Percentiles rank a stretch among this genome's conserved stretches.
Conservation (phyloP, 2,329 filamentous ascomycete genomes). For the Penicillium sp. region DNA sequence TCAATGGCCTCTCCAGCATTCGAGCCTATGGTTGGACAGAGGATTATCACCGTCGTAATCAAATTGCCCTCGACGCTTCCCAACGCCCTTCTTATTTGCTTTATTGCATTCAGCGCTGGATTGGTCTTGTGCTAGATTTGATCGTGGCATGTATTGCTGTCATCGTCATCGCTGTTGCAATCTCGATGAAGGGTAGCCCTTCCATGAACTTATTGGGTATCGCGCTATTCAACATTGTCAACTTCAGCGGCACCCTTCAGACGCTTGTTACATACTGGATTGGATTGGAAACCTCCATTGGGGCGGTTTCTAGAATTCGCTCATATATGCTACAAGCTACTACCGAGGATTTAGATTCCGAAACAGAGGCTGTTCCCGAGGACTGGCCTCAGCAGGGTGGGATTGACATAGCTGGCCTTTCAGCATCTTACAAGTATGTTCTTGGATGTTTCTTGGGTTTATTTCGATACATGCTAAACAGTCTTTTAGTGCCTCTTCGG, state of each 20-base stretch:
- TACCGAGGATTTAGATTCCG: conserved; percentile 41
- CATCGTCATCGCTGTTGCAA: conserved; percentile 22
- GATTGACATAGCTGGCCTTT: conserved; percentile 39
- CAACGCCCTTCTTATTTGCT: conserved; percentile 11
- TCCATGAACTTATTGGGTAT: conserved; percentile 19
- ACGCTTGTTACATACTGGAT: conserved; percentile 20
- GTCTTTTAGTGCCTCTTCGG: conserved; percentile 4
- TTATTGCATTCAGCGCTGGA: conserved; percentile 11
- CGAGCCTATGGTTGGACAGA: conserved; percentile 53
- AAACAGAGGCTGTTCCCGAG: conserved; percentile 34
- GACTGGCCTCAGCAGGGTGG: conserved; percentile 40
- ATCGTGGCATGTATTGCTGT: conserved; percentile 27
- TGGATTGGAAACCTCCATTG: conserved; percentile 23
- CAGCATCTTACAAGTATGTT: conserved; percentile 40
- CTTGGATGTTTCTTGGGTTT: not conserved
- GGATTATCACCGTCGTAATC: conserved; percentile 33
- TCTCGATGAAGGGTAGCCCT: conserved; percentile 17
- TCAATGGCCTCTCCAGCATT: conserved; percentile 52
- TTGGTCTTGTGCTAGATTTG: conserved; percentile 17
- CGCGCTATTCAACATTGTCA: conserved; percentile 26
- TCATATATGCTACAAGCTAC: conserved; percentile 45
- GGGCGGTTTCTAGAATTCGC: conserved; percentile 41
- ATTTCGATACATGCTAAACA: not conserved
- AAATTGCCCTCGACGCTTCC: conserved; percentile 5
- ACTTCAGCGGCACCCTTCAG: conserved; percentile 23